A percentile compares a stretch with the other conserved stretches of the same genome.
Conservation (phyloP, 106 monocot genomes). For the Dendrobium catenatum region DNA sequence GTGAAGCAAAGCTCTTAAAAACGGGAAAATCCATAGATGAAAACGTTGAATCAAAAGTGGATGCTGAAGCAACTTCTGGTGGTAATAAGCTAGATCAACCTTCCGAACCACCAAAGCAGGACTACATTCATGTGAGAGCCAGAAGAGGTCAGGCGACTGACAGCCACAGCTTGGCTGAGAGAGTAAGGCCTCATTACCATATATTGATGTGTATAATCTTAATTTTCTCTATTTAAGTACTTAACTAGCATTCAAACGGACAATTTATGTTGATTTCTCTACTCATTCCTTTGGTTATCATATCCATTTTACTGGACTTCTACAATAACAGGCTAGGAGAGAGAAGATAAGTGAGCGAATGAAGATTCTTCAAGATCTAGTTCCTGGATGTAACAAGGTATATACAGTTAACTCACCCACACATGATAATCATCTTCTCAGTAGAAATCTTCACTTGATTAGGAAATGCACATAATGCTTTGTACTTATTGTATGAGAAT, state of each 20-base stretch:
- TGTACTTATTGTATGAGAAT: neutral
- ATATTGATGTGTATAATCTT: neutral
- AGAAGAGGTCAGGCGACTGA: conserved; percentile 96
- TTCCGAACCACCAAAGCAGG: conserved; percentile 6
- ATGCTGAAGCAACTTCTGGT: conserved; percentile 1
- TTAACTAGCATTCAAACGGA: neutral
- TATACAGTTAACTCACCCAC: neutral
- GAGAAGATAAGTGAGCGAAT: conserved; percentile 88
- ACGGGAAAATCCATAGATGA: conserved; percentile 4
- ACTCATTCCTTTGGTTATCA: neutral
- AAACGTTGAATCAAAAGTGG: neutral
- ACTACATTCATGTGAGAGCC: conserved; percentile 65
- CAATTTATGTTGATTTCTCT: neutral
- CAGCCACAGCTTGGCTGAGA: conserved; percentile 94
- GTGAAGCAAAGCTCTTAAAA: neutral
- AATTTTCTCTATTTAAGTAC: neutral
- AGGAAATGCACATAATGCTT: neutral
- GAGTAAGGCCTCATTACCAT: conserved; percentile 37
- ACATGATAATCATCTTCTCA: too few species aligned
- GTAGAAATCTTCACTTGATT: too few species aligned
- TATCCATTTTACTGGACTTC: neutral
- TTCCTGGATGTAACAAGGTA: conserved; percentile 88
- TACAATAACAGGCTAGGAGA: conserved; percentile 61
- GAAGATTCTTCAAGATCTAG: conserved; percentile 87
- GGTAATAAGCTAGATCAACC: conserved; percentile 6